phyloP scores from a whole-genome alignment of 2,329 filamentous ascomycete genomes.

The Coccinonectria pachysandricola region DNA sequence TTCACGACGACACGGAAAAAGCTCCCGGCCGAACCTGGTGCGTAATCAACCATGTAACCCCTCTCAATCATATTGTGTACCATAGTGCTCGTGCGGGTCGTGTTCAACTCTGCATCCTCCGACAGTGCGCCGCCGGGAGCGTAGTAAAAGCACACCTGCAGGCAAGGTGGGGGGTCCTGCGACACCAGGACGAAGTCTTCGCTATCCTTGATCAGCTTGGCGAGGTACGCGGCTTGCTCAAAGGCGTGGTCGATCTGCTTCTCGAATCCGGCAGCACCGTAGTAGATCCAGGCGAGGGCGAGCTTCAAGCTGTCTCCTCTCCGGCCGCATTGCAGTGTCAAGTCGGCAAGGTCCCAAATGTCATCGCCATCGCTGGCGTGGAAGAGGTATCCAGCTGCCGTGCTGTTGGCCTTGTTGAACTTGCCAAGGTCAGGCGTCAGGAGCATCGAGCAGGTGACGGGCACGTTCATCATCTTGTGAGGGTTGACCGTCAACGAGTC shows the following conservation, averaged over 20 bases:
- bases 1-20: conserved; percentile 53
- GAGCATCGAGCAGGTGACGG: conserved; percentile 83
- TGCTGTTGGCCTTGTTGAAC: conserved; percentile 76
- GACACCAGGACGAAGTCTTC: conserved; percentile 62
- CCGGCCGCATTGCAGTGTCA: conserved; percentile 88
- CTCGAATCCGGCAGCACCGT: conserved; percentile 67
- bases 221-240: conserved; percentile 58
- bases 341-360: conserved; percentile 80
- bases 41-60: conserved; percentile 53
- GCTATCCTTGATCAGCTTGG: conserved; percentile 42
- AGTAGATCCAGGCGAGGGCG: conserved; percentile 81
- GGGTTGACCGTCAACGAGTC: conserved; percentile 83
- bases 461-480: conserved; percentile 94
- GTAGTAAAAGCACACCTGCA: conserved; percentile 94
- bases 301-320: conserved; percentile 79
- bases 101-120: conserved; percentile 34
- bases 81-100: conserved; percentile 37
- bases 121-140: conserved; percentile 43
- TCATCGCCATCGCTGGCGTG: conserved; percentile 49
- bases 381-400: conserved; percentile 80
- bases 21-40: conserved; percentile 44
- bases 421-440: conserved; percentile 64
- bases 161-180: conserved; percentile 68
- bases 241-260: conserved; percentile 64
- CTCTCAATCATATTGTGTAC: conserved; percentile 36